Percentiles rank a stretch among this genome's conserved stretches.
Evolutionary conservation across 2,329 filamentous ascomycete genomes (phyloP).

Genomic region (Fonsecaea pedrosoi): DNA sequence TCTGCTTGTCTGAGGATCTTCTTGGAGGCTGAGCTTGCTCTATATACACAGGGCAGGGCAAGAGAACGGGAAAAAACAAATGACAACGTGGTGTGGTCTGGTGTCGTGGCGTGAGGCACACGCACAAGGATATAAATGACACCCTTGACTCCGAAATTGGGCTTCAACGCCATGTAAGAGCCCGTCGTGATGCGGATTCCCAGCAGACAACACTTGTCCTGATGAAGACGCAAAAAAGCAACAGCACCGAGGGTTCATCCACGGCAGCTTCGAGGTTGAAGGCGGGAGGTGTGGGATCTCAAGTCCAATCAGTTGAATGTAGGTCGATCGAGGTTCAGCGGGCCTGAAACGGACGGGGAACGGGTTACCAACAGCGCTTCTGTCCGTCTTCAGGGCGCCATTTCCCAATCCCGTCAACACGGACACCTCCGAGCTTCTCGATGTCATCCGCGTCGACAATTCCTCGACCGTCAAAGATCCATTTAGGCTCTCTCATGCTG

Average conservation of each 20-base stretch:
- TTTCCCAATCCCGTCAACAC: slow-evolving; percentile 46
- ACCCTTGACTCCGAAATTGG: not conserved
- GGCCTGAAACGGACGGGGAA: not conserved
- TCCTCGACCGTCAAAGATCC: slow-evolving; percentile 58
- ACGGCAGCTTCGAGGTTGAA: too few species aligned
- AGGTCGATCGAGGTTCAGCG: not conserved
- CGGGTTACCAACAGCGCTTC: slow-evolving; percentile 18
- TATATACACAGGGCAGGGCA: not conserved
- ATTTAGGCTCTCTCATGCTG: slow-evolving; percentile 55
- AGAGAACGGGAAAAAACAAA: not conserved
- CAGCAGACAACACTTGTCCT: not conserved
- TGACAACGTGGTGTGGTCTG: not conserved
- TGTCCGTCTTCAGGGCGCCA: slow-evolving; percentile 25
- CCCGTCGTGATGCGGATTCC: not conserved
- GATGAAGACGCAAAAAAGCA: too few species aligned
- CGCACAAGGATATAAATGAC: not conserved
- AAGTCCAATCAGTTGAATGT: not conserved
- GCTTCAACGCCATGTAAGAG: not conserved
- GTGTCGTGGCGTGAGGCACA: not conserved
- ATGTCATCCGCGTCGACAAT: slow-evolving; percentile 47
- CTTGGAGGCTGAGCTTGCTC: not conserved
- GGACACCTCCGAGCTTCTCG: slow-evolving; percentile 48
- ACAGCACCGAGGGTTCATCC: too few species aligned
- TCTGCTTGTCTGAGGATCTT: not conserved
- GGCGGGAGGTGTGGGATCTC: too few species aligned